These are phyloP conservation scores for Trichoderma reesei DNA, from an alignment of 495 filamentous ascomycete genomes.

Conservation along the genomic window DNA sequence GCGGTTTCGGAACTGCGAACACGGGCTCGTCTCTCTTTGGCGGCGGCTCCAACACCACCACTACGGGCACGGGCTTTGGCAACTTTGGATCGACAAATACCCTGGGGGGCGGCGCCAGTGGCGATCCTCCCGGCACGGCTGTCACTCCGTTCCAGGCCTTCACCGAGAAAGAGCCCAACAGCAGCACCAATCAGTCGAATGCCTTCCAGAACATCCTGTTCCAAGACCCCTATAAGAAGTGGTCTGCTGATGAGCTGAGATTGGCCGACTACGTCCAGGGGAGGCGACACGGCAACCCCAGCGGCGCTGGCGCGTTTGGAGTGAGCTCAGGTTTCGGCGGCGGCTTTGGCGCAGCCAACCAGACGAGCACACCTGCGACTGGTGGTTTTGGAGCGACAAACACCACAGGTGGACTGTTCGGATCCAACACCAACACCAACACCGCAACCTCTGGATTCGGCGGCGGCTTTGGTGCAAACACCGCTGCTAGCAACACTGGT, in stretches of 20 bases:
- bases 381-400: conserved; percentile 9
- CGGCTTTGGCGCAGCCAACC: conserved; percentile 2
- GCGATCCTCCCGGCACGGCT: conserved; percentile 59
- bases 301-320: conserved; percentile 79
- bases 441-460: conserved; percentile 8
- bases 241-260: conserved; percentile 82
- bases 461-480: conserved; percentile 9
- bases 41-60: conserved; percentile 26
- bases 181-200: conserved; percentile 45
- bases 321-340: conserved; percentile 46
- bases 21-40: conserved; percentile 11
- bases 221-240: conserved; percentile 76
- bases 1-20: conserved; percentile 26
- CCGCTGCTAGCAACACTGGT: conserved; percentile 3
- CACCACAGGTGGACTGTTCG: neutral
- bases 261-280: conserved; percentile 85
- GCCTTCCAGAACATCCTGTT: conserved; percentile 84
- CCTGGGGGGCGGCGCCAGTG: conserved; percentile 31
- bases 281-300: conserved; percentile 66
- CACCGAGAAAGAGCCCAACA: conserved; percentile 68
- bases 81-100: conserved; percentile 31
- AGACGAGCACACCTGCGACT: neutral
- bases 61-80: conserved; percentile 33
- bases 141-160: conserved; percentile 60
- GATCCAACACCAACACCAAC: conserved; percentile 15